Evolutionary conservation across 345 rosid genomes (phyloP).

Genomic region (Raphanus raphanistrum): DNA sequence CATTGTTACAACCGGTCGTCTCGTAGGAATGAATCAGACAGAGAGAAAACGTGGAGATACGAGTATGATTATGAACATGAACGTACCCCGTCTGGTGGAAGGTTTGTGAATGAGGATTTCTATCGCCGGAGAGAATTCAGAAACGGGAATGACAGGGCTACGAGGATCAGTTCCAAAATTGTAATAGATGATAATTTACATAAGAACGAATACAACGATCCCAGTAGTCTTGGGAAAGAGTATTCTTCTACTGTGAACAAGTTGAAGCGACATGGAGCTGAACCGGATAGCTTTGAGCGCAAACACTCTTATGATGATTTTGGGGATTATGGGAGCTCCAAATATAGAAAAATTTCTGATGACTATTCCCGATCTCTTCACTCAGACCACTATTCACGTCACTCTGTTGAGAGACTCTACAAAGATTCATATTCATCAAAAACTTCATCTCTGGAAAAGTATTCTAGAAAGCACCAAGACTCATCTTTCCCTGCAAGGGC

Average conservation of each 20-base stretch:
- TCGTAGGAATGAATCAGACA: slow-evolving; percentile 58
- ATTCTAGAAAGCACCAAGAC: slow-evolving; percentile 73
- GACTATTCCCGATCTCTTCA: slow-evolving; percentile 58
- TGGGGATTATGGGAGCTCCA: slow-evolving; percentile 61
- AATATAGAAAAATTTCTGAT: slow-evolving; percentile 79
- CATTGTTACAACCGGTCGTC: slow-evolving; percentile 49
- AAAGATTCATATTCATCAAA: slow-evolving; percentile 71
- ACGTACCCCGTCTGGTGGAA: slow-evolving; percentile 62
- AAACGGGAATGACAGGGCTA: slow-evolving; percentile 64
- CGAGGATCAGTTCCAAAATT: slow-evolving; percentile 74
- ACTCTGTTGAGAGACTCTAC: slow-evolving; percentile 58
- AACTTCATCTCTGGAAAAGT: slow-evolving; percentile 59
- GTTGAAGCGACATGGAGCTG: slow-evolving; percentile 74
- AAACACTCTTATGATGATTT: slow-evolving; percentile 56
- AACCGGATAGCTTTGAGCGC: slow-evolving; percentile 65
- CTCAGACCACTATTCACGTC: slow-evolving; percentile 64
- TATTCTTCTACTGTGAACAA: slow-evolving; percentile 56
- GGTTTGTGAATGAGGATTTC: slow-evolving; percentile 54
- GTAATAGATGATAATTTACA: slow-evolving; percentile 61
- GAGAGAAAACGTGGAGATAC: slow-evolving; percentile 53
- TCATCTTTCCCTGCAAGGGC: slow-evolving; percentile 63
- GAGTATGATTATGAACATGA: slow-evolving; percentile 58
- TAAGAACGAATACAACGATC: slow-evolving; percentile 62
- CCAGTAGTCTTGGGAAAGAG: slow-evolving; percentile 67
- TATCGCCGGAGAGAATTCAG: slow-evolving; percentile 65